These are phyloP conservation scores for Leishmania arabica DNA, from an alignment of 208 protist species.

Conservation along the genomic window DNA sequence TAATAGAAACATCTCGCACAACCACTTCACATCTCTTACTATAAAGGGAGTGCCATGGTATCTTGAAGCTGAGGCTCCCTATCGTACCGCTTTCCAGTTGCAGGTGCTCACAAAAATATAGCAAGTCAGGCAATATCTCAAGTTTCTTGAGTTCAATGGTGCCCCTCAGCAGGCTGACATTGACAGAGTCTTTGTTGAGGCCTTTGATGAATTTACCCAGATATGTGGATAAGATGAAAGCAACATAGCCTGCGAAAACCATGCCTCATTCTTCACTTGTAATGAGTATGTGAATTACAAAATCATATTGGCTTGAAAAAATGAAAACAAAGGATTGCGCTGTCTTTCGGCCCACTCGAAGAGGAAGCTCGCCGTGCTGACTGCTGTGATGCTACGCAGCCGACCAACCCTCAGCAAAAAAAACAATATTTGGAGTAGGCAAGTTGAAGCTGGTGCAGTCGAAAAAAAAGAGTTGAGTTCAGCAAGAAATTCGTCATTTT, in stretches of 20 bases:
- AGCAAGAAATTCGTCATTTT: constrained; percentile 8
- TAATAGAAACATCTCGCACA: constrained; percentile 46
- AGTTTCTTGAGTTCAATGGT: constrained; percentile 68
- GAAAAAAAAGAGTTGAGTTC: background rate
- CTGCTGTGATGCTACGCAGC: background rate
- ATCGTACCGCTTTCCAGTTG: constrained; percentile 43
- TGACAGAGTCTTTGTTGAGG: constrained; percentile 52
- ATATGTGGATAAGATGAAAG: constrained; percentile 52
- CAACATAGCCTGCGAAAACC: constrained; percentile 67
- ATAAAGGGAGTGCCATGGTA: constrained; percentile 68
- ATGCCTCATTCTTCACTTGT: constrained; percentile 37
- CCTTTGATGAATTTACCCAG: constrained; percentile 68
- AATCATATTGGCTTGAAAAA: constrained; percentile 8
- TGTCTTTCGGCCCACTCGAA: background rate
- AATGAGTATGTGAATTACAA: background rate
- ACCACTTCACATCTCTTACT: constrained; percentile 53
- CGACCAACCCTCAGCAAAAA: background rate
- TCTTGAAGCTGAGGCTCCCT: constrained; percentile 46
- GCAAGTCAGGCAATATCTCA: constrained; percentile 43
- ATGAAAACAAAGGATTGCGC: background rate
- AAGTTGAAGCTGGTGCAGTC: background rate
- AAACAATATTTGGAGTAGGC: background rate
- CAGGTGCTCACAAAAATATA: constrained; percentile 36
- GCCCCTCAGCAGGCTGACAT: constrained; percentile 58
- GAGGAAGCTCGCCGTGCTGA: background rate